Evolutionary conservation across 208 protist genomes (phyloP), one percentile per base, ranked within the genome.

Genomic region (Sergeia podlipaevii): DNA sequence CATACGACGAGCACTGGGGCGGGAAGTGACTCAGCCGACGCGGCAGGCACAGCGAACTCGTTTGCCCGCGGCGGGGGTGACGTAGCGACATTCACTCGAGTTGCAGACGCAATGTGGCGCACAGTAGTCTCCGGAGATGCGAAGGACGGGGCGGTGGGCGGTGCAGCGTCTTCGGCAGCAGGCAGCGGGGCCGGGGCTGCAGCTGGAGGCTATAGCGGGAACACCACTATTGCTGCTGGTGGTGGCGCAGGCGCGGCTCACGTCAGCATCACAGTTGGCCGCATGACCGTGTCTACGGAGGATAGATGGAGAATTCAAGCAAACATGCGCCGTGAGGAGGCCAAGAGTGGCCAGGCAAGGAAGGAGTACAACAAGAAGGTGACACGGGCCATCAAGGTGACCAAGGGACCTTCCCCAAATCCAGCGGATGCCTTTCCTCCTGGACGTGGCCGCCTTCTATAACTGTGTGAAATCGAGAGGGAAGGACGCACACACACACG

Each of bases 361-460:
- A 89, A 85, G 58, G 83, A 95, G 58, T 91, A 91, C 80, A 91
- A 91, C 69, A 91, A 90, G 55, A 88, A 89, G 61, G 84, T 91
- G n/a, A 89, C 87, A 5, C 82, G 87, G 32, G 76, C 81, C 20
- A 77, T 85, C 38, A 88, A 81, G 30, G 54, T 74, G 3, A 89
- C 83, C 13, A 91, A 87, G 46, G 87, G 87, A 3, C 87, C 87
- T 2, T 68, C 56, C 4, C 60, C 44, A 5, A 37, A 8, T 4
- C 42, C 62, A 11, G 70, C 77, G 29, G 67, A 68, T 17, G 87
- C 67, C 42, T 95, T 95, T 46, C 83, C 87, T 0, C 73, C 84
- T 10, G 87, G 87, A 15, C 74, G 87, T 38, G 87, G 87, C 7
- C 77, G 81, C 20, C 83, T 83, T 0, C 33, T 91, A 41, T 91